Evolutionary conservation across 768 basidiomycete species (phyloP).

Genomic region (Lactarius quietus): DNA sequence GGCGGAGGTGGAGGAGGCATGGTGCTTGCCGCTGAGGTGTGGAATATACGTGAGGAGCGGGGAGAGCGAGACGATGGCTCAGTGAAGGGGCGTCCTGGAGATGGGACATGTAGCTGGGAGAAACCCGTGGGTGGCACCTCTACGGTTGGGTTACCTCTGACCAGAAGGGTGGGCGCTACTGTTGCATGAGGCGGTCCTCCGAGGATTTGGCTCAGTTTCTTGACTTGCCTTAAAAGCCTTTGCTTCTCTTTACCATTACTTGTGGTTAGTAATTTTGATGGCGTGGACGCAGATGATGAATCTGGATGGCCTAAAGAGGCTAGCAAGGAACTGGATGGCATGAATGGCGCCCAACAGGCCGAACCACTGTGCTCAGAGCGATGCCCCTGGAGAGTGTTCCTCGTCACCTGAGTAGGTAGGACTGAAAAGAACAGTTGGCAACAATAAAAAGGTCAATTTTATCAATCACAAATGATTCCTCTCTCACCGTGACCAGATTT

Average conservation of each 20-base stretch:
- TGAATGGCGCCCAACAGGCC: not conserved
- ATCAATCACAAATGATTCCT: not conserved
- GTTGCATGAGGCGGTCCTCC: constrained; percentile 34
- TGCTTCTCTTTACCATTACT: constrained; percentile 37
- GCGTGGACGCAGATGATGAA: constrained; percentile 9
- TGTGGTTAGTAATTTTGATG: constrained; percentile 30
- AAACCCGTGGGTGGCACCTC: constrained; percentile 1
- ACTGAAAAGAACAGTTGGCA: too few species aligned
- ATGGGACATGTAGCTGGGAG: not conserved
- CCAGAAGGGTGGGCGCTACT: constrained; percentile 11
- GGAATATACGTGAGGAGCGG: not conserved
- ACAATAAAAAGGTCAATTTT: not conserved
- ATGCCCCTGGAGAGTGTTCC: not conserved
- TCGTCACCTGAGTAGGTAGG: not conserved
- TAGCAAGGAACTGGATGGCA: constrained; percentile 5
- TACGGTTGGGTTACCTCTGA: not conserved
- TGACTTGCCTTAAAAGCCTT: constrained; percentile 40
- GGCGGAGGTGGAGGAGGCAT: constrained; percentile 5
- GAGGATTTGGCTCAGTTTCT: constrained; percentile 44
- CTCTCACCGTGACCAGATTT: constrained; percentile 1
- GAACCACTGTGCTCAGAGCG: not conserved
- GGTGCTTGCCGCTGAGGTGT: not conserved
- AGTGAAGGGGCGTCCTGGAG: not conserved
- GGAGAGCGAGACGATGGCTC: not conserved
- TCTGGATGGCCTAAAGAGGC: not conserved